Base-by-base conservation (phyloP, 345 rosid genomes). In the Eucalyptus leucophloia region DNA sequence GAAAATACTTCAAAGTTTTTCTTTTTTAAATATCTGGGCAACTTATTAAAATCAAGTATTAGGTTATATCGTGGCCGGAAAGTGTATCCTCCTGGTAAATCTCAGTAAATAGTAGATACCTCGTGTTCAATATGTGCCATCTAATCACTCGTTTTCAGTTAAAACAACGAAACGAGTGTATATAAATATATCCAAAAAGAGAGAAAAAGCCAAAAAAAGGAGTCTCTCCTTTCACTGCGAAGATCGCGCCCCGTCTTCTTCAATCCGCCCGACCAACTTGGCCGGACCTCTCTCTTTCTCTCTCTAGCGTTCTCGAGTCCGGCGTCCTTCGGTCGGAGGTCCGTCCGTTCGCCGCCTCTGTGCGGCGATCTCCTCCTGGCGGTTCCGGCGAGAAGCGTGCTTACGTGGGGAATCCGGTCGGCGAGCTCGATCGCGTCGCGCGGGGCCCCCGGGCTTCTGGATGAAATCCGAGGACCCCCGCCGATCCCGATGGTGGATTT, bases 401-500 rank as follows among this genome's bases (percentile, higher is more conserved):
- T 77, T 77, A 2, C 85, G 47, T 21, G 85, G 85, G 42, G 85
- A 40, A 21, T 21, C 44, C 85, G 14, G 13, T 23, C 47, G 85
- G 28, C 72, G 89, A 89, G 83, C 83, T 77, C 58, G 58, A 54
- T 45, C 86, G 62, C 49, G n/a, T 45, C 54, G 82, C 9, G 82
- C 53, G 8, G 40, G 32, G 7, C 62, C 62, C 49, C 81, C 42
- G 42, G 82, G 82, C 53, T 40, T 77, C 85, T 77, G 85, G 85
- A 77, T 77, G 85, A 77, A 77, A 77, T 77, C 85, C 85, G 47
- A 77, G 85, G 85, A 21, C 42, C 23, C 9, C 47, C 45, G 85
- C 85, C 72, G 54, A 91, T 80, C 82, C 88, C 91, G 91, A 90
- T 90, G 89, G 90, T 93, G 92, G 92, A 92, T 88, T 86, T 92